These are phyloP conservation scores for Golubevia sp. DNA, from an alignment of 1,284 basidiomycete species.

Conservation along the genomic window DNA sequence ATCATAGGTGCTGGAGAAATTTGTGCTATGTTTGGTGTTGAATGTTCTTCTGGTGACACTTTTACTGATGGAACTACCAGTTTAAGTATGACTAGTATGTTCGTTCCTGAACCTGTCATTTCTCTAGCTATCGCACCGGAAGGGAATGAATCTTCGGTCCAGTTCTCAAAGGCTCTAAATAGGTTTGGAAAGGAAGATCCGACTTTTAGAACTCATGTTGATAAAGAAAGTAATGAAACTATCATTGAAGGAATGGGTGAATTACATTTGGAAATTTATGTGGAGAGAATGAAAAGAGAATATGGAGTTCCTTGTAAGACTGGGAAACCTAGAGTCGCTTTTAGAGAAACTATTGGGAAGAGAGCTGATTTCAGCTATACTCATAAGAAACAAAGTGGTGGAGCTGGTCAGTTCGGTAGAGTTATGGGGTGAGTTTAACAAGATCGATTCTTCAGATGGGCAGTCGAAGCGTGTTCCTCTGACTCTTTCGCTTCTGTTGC, in stretches of 20 bases:
- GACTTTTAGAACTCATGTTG: conserved; percentile 96
- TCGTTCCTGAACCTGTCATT: conserved; percentile 97
- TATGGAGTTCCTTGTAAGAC: conserved; percentile 93
- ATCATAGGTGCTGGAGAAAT: conserved; percentile 97
- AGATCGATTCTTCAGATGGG: neutral
- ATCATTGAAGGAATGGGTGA: conserved; percentile 99
- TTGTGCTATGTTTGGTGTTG: conserved; percentile 98
- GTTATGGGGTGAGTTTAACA: conserved; percentile 74
- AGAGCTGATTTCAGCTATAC: conserved; percentile 84
- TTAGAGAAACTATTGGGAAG: conserved; percentile 89
- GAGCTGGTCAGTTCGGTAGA: conserved; percentile 93
- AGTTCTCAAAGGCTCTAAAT: conserved; percentile 94
- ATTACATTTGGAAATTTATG: conserved; percentile 97
- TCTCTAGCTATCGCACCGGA: conserved; percentile 90
- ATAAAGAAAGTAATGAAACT: conserved; percentile 95
- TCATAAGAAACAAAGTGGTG: conserved; percentile 98
- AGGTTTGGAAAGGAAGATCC: conserved; percentile 99
- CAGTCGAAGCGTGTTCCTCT: neutral
- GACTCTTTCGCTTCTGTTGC: neutral
- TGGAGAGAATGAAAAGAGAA: conserved; percentile 97
- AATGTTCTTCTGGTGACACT: conserved; percentile 97
- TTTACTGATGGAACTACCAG: conserved; percentile 71
- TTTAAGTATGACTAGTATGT: conserved; percentile 82
- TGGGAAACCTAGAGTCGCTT: conserved; percentile 94
- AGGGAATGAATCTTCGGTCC: conserved; percentile 82